A percentile compares a stretch with the other conserved stretches of the same genome.
phyloP scores from a whole-genome alignment of 2,329 filamentous ascomycete species.

The Zasmidium cellare region DNA sequence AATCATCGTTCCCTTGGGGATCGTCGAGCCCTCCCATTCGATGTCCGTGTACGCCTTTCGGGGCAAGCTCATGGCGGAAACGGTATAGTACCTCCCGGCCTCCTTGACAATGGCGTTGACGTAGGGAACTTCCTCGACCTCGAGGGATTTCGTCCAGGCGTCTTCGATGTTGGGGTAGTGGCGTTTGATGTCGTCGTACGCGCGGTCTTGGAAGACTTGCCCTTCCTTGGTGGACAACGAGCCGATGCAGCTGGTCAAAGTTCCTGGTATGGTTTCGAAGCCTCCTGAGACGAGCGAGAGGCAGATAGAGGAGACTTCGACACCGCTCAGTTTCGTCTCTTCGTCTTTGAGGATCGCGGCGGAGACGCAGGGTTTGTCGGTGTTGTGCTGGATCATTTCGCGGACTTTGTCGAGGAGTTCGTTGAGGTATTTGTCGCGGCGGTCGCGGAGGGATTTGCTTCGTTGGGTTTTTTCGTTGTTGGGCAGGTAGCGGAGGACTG shows the following conservation, averaged over 20 bases:
- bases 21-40: conserved; percentile 49
- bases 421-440: conserved; percentile 53
- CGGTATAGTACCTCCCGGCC: conserved; percentile 55
- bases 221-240: conserved; percentile 51
- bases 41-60: conserved; percentile 53
- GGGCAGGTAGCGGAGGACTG: conserved; percentile 49
- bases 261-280: conserved; percentile 57
- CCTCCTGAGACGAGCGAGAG: conserved; percentile 55
- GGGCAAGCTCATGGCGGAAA: conserved; percentile 55
- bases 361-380: conserved; percentile 56
- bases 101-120: conserved; percentile 51
- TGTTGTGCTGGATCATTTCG: conserved; percentile 53
- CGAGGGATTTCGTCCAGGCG: conserved; percentile 48
- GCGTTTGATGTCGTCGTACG: conserved; percentile 53
- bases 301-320: conserved; percentile 57
- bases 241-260: conserved; percentile 53
- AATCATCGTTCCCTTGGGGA: conserved; percentile 56
- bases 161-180: conserved; percentile 48
- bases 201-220: conserved; percentile 53
- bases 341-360: conserved; percentile 56
- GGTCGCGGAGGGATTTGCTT: conserved; percentile 48
- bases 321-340: conserved; percentile 54
- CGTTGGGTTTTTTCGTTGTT: conserved; percentile 54
- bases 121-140: conserved; percentile 48
- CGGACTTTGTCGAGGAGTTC: conserved; percentile 52